Conservation (phyloP, 352 stramenopile genomes). For the Phytophthora sp. region DNA sequence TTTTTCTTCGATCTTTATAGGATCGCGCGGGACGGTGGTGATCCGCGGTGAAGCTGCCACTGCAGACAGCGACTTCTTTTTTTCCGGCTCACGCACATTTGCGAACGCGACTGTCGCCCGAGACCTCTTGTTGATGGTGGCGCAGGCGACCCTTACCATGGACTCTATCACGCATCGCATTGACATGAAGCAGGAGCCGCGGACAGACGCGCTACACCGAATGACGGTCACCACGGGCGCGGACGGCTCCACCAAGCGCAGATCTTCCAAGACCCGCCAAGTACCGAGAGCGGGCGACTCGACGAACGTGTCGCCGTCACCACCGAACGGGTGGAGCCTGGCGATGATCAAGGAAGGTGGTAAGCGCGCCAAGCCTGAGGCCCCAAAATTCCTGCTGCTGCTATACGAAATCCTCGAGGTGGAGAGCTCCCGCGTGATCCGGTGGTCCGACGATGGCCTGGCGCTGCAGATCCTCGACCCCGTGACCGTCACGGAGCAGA, state of each 20-base stretch:
- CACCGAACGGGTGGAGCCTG: constrained; percentile 30
- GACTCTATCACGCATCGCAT: constrained; percentile 27
- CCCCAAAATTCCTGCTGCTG: constrained; percentile 84
- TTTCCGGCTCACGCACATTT: constrained; percentile 24
- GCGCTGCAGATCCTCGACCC: constrained; percentile 82
- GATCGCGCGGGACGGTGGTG: constrained; percentile 7
- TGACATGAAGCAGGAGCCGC: constrained; percentile 31
- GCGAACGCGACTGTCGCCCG: constrained; percentile 1
- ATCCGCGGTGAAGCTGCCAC: constrained; percentile 5
- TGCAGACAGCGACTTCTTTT: constrained; percentile 12
- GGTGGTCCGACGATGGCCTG: constrained; percentile 75
- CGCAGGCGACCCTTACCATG: constrained; percentile 21
- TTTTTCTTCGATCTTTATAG: constrained; percentile 31
- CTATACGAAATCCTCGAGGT: constrained; percentile 83
- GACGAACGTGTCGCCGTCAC: constrained; percentile 1
- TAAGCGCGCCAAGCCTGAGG: constrained; percentile 54
- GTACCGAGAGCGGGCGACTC: neutral
- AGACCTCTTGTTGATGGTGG: constrained; percentile 30
- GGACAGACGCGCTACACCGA: neutral
- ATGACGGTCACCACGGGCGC: neutral
- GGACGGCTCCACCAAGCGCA: constrained; percentile 18
- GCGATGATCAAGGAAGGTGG: constrained; percentile 44
- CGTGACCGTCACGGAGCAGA: constrained; percentile 65
- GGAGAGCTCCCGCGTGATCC: constrained; percentile 75
- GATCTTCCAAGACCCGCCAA: constrained; percentile 24